Percentiles rank a stretch among this genome's conserved stretches.
Evolutionary conservation across 441 rosid species (phyloP).

Genomic region (Syzygium syzygioides): DNA sequence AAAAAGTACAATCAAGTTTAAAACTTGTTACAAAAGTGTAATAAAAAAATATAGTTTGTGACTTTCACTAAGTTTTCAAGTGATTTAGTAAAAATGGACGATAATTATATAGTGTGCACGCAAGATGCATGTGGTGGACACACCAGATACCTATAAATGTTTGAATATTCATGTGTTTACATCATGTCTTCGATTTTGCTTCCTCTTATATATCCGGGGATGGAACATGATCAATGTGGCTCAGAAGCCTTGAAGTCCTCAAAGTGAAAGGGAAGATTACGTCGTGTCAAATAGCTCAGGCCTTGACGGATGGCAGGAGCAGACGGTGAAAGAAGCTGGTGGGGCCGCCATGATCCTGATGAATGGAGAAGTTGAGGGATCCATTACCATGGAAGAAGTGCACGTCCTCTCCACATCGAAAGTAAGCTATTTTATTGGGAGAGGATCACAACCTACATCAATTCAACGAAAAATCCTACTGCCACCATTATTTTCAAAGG

Average conservation of each 20-base stretch:
- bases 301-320: background rate
- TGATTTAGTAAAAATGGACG: too few relatives aligned
- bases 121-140: too few relatives aligned
- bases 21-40: rapidly evolving
- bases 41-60: too few relatives aligned
- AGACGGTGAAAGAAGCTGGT: background rate
- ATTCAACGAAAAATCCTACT: background rate
- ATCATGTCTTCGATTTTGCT: background rate
- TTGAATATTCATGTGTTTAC: too few relatives aligned
- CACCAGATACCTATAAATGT: too few relatives aligned
- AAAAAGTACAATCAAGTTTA: too few relatives aligned
- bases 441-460: background rate
- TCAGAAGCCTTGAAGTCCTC: background rate
- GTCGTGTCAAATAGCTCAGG: background rate
- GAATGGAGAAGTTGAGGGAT: background rate
- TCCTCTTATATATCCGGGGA: background rate
- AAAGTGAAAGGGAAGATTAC: background rate
- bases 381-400: background rate
- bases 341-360: background rate
- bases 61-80: too few relatives aligned
- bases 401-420: background rate
- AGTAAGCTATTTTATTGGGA: background rate
- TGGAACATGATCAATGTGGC: background rate
- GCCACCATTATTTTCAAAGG: background rate
- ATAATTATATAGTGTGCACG: too few relatives aligned